Percentiles rank a stretch among this genome's conserved stretches.
Evolutionary conservation across 2,329 filamentous ascomycete species (phyloP).

Genomic region (Aspergillus fumigatus): DNA sequence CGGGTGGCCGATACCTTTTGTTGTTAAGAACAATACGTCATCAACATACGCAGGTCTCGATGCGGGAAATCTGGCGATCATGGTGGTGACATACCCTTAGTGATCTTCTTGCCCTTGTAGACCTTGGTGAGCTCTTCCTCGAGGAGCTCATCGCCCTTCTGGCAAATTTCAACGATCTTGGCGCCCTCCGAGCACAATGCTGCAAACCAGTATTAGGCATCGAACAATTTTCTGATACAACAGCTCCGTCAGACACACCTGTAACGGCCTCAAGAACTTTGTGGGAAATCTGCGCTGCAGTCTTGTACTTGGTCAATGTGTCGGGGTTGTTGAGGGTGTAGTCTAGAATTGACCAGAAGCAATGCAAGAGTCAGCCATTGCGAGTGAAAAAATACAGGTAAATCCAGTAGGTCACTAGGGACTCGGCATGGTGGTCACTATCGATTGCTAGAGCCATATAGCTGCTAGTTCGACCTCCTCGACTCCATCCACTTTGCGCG

Average conservation of each 20-base stretch:
- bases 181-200: constrained; percentile 73
- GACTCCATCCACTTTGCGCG: constrained; percentile 1
- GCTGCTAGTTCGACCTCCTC: neutral
- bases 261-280: constrained; percentile 85
- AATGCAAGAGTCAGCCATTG: constrained; percentile 13
- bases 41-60: constrained; percentile 5
- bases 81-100: constrained; percentile 63
- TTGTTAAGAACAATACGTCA: constrained; percentile 16
- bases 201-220: constrained; percentile 29
- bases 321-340: constrained; percentile 88
- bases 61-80: constrained; percentile 2
- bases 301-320: constrained; percentile 99
- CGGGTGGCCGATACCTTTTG: constrained; percentile 78
- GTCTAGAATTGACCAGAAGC: constrained; percentile 49
- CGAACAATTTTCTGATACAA: neutral
- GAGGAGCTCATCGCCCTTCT: constrained; percentile 90
- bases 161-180: constrained; percentile 91
- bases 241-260: constrained; percentile 40
- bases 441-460: neutral
- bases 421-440: neutral
- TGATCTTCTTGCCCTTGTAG: constrained; percentile 96
- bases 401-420: neutral
- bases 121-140: constrained; percentile 93
- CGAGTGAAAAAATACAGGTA: constrained; percentile 2
- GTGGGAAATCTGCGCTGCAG: constrained; percentile 88